phyloP scores from a whole-genome alignment of 2,329 filamentous ascomycete genomes.

The Aspergillus brunneoviolaceus region DNA sequence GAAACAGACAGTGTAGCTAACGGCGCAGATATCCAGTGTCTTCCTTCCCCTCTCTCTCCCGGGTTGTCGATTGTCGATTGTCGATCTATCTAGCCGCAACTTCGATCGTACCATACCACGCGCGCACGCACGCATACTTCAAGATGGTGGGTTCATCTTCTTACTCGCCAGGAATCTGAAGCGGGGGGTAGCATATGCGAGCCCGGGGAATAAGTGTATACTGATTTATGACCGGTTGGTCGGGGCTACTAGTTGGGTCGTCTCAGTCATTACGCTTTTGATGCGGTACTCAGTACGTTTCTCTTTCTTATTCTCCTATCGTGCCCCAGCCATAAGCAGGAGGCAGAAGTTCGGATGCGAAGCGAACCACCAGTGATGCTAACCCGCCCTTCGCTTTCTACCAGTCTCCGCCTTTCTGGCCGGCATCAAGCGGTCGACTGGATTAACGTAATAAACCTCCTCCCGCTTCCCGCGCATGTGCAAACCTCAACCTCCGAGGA shows the following conservation, averaged over 20 bases:
- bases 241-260: constrained; percentile 77
- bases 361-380: constrained; percentile 2
- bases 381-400: constrained; percentile 1
- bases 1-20: no score
- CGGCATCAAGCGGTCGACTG: constrained; percentile 95
- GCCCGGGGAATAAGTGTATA: neutral
- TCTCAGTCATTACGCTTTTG: constrained; percentile 91
- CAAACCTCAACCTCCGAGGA: neutral
- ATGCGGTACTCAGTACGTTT: constrained; percentile 81
- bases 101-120: neutral
- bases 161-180: no score
- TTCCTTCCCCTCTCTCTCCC: no score
- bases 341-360: neutral
- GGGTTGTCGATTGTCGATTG: no score
- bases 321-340: neutral
- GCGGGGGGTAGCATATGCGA: neutral
- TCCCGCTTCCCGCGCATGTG: constrained; percentile 16
- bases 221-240: neutral
- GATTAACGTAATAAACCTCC: constrained; percentile 78
- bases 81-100: no score
- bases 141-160: constrained; percentile 10
- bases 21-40: neutral
- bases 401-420: constrained; percentile 92
- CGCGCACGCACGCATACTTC: neutral
- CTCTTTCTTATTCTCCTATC: neutral